Evolutionary conservation across 148 eudicot genomes (phyloP), one percentile per base, ranked within the genome.

Genomic region (Amaranthus cruentus): DNA sequence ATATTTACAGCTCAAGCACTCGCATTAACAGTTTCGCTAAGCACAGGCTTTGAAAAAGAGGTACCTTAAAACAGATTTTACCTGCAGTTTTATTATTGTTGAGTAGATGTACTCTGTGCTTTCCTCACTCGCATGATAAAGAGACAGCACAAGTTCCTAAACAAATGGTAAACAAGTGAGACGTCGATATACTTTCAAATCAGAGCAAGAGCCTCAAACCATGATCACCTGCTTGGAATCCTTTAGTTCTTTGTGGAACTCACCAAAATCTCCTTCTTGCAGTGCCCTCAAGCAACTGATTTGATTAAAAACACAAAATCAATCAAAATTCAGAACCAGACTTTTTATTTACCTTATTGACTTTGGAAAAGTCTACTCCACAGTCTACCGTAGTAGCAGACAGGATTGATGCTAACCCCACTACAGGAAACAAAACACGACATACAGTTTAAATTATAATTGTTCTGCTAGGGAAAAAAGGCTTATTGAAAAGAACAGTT

Each of bases 11-110:
- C 14, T 66, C 13, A 28, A 21, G 62, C 8, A 15, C 53, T 46
- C 38, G 18, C 43, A 67, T 44, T 28, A 8, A 8, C 38, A 52
- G 44, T 42, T 11, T 1, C 7, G 6, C 42, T 38, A 50, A 62
- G 10, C n/a, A 15, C 28, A 51, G 56, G 21, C 9, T 12, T 6
- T 15, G 1, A 54, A 64, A 4, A n/a, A 63, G 50, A 57, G 49
- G 3, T 13, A 43, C 47, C 4, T 13, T 58, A 50, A 18, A 66
- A 14, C 51, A 77, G 42, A 67, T n/a, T 62, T 63, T 84, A 95
- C 99, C 99, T 95, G 99, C 66, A 95, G 96, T 77, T 90, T 95
- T 47, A 95, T 85, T 47, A 95, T 84, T 50, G 93, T 81, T 70
- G 96, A 85, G 78, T 90, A 85, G 65, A 95, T 90, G 81, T 84